phyloP scores from a whole-genome alignment of 169 alveolate species.

The Plasmodium blacklocki region DNA sequence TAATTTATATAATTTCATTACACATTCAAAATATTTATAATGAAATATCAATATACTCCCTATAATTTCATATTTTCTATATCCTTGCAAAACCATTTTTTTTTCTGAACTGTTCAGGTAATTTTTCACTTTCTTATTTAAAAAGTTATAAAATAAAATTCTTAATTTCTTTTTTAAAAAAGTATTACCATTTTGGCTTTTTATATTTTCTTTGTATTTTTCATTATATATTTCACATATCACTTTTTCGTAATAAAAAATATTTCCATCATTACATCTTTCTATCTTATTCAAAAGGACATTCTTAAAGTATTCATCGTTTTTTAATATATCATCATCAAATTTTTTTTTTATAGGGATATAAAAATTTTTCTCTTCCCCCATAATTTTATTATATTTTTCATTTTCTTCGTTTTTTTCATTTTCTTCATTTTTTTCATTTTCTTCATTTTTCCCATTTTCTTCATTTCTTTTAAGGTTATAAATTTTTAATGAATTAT shows the following conservation, averaged over 20 bases:
- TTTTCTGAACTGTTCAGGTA: slow-evolving; percentile 25
- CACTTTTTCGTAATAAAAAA: background rate
- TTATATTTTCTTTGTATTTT: background rate
- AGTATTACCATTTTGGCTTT: background rate
- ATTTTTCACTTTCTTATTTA: slow-evolving; percentile 22
- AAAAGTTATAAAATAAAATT: slow-evolving; percentile 19
- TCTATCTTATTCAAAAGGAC: background rate
- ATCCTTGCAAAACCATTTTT: slow-evolving; percentile 22
- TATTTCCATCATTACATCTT: slow-evolving; percentile 4
- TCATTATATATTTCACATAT: too few species aligned
- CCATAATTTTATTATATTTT: background rate
- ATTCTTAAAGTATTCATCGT: slow-evolving; percentile 10
- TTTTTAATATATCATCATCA: background rate
- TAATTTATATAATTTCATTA: slow-evolving; percentile 14
- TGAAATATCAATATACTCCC: slow-evolving; percentile 53
- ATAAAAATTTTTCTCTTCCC: background rate
- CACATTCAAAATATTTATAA: slow-evolving; percentile 13
- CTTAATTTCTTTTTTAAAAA: slow-evolving; percentile 23
- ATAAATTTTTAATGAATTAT: slow-evolving; percentile 33
- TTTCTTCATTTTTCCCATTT: background rate
- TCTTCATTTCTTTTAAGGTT: background rate
- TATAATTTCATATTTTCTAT: slow-evolving; percentile 44
- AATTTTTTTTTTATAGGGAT: slow-evolving; percentile 40
- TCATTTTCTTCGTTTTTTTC: background rate
- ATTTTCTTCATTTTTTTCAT: background rate